Conservation (phyloP, 345 rosid species). For the Conringia planisiliqua region DNA sequence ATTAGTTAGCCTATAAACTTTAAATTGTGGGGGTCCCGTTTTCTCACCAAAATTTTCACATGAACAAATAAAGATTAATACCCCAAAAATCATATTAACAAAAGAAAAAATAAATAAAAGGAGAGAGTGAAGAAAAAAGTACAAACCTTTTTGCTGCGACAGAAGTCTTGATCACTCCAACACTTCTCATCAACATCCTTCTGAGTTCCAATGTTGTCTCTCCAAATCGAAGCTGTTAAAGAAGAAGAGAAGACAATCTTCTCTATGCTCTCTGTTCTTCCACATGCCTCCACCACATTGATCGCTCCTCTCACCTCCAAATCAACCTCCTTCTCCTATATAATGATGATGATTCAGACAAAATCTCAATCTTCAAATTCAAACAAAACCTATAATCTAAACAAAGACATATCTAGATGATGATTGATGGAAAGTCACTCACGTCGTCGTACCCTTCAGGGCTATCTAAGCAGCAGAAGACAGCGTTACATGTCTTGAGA, state of each 20-base stretch:
- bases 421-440: constrained; percentile 16
- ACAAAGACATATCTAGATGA: neutral
- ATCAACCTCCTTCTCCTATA: constrained; percentile 56
- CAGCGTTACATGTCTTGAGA: constrained; percentile 60
- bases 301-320: constrained; percentile 85
- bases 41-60: neutral
- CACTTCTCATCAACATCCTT: constrained; percentile 73
- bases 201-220: constrained; percentile 52
- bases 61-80: neutral
- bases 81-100: neutral
- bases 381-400: neutral
- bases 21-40: constrained; percentile 11
- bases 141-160: constrained; percentile 73
- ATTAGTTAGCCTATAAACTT: constrained; percentile 1
- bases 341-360: neutral
- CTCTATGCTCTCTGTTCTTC: constrained; percentile 57
- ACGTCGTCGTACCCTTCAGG: constrained; percentile 77
- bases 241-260: constrained; percentile 74
- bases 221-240: constrained; percentile 80
- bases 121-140: constrained; percentile 3
- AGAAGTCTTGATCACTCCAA: constrained; percentile 77
- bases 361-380: neutral
- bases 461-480: constrained; percentile 71
- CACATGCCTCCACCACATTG: constrained; percentile 84
- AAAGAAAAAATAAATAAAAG: neutral